These are phyloP conservation scores for Achaetomium macrosporum DNA, from an alignment of 2,329 filamentous ascomycete genomes.

Conservation along the genomic window DNA sequence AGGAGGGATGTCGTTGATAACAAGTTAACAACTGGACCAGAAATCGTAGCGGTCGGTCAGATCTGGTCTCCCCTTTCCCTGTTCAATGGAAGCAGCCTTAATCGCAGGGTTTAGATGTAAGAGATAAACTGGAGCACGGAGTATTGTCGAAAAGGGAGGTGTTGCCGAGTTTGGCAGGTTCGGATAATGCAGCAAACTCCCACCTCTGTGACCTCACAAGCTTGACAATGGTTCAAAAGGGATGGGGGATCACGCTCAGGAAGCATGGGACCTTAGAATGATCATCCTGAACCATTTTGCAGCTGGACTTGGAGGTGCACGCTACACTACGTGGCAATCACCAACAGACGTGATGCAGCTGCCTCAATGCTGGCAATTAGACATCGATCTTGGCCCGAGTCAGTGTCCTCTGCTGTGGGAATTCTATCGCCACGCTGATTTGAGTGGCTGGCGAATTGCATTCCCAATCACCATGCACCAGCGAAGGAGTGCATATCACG, in stretches of 20 bases:
- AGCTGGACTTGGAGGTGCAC: neutral
- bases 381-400: conserved; percentile 15
- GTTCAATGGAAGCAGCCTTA: conserved; percentile 11
- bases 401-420: conserved; percentile 14
- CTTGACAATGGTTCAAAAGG: conserved; percentile 10
- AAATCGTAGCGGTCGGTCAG: neutral
- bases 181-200: neutral
- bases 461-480: conserved; percentile 12
- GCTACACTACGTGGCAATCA: conserved; percentile 15
- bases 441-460: conserved; percentile 26
- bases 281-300: conserved; percentile 1
- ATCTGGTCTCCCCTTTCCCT: neutral
- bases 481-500: conserved; percentile 22
- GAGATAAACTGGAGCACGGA: conserved; percentile 21
- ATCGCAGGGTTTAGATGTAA: conserved; percentile 13
- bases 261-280: conserved; percentile 14
- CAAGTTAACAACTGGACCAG: neutral
- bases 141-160: conserved; percentile 9
- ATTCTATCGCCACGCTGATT: conserved; percentile 18
- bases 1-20: neutral
- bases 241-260: neutral
- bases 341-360: conserved; percentile 11
- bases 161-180: conserved; percentile 17
- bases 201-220: neutral
- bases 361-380: conserved; percentile 11